These are phyloP conservation scores for Lasiosphaeris hirsuta DNA, from an alignment of 495 filamentous ascomycete species.

Conservation along the genomic window DNA sequence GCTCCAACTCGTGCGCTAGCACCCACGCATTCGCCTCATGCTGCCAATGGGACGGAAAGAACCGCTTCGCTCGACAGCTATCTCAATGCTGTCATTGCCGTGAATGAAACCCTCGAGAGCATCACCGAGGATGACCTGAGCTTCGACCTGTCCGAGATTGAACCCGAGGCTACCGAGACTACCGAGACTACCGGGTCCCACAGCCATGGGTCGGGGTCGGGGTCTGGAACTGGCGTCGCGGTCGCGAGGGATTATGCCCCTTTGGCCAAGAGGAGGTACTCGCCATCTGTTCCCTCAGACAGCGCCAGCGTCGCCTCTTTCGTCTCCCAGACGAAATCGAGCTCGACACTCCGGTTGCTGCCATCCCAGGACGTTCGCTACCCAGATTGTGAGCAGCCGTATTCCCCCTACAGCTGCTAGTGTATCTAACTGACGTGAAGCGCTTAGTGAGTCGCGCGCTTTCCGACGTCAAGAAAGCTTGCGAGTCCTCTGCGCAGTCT, in stretches of 20 bases:
- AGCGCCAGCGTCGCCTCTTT: slow-evolving; percentile 13
- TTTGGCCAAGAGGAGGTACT: not conserved
- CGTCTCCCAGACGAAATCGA: slow-evolving; percentile 16
- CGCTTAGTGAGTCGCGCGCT: slow-evolving; percentile 60
- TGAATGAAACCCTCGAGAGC: slow-evolving; percentile 13
- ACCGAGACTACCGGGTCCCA: no score
- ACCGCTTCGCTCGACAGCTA: not conserved
- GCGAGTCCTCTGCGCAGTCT: not conserved
- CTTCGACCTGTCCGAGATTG: slow-evolving; percentile 25
- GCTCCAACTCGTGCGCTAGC: not conserved
- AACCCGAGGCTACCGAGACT: not conserved
- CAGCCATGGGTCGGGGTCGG: slow-evolving; percentile 8
- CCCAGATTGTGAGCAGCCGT: slow-evolving; percentile 46
- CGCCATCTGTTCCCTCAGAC: slow-evolving; percentile 12
- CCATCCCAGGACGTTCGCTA: slow-evolving; percentile 32
- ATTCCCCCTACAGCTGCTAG: not conserved
- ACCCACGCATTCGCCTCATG: not conserved
- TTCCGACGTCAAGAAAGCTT: slow-evolving; percentile 9
- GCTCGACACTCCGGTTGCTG: slow-evolving; percentile 4
- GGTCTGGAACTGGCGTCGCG: not conserved
- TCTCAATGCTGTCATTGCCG: slow-evolving; percentile 2
- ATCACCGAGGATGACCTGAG: slow-evolving; percentile 21
- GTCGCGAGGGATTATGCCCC: not conserved
- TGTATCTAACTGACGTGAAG: slow-evolving; percentile 42
- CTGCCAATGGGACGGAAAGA: no score